phyloP scores from a whole-genome alignment of 495 filamentous ascomycete genomes.

The Choiromyces venosus region DNA sequence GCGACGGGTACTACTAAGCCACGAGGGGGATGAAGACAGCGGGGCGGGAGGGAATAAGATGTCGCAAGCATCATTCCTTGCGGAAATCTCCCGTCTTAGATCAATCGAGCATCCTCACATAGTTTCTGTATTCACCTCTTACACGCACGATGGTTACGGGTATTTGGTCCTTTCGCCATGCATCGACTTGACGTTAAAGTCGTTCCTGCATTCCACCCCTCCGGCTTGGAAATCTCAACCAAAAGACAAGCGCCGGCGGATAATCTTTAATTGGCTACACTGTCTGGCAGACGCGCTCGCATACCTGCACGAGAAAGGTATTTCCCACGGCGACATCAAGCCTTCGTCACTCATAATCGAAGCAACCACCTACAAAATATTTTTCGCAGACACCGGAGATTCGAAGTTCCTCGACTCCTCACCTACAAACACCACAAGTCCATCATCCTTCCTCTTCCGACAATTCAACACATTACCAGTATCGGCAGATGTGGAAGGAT shows the following conservation, averaged over 20 bases:
- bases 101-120: constrained; percentile 72
- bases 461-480: constrained; percentile 39
- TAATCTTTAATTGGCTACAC: constrained; percentile 79
- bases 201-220: constrained; percentile 66
- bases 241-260: constrained; percentile 63
- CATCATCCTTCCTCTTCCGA: constrained; percentile 34
- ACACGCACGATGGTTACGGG: constrained; percentile 64
- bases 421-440: constrained; percentile 39
- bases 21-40: not conserved
- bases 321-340: constrained; percentile 72
- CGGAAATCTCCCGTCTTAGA: constrained; percentile 59
- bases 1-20: constrained; percentile 58
- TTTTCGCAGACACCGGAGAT: constrained; percentile 66
- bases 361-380: constrained; percentile 58
- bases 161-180: constrained; percentile 72
- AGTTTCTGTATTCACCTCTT: constrained; percentile 73
- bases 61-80: constrained; percentile 60
- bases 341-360: constrained; percentile 79
- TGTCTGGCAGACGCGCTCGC: constrained; percentile 74
- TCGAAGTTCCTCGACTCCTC: constrained; percentile 54
- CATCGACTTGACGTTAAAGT: constrained; percentile 69
- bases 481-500: constrained; percentile 67
- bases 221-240: constrained; percentile 61
- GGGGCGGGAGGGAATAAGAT: constrained; percentile 51
- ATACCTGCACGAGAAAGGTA: constrained; percentile 66